Conservation (phyloP, 2,329 filamentous ascomycete species). For the Macroventuria anomochaeta region DNA sequence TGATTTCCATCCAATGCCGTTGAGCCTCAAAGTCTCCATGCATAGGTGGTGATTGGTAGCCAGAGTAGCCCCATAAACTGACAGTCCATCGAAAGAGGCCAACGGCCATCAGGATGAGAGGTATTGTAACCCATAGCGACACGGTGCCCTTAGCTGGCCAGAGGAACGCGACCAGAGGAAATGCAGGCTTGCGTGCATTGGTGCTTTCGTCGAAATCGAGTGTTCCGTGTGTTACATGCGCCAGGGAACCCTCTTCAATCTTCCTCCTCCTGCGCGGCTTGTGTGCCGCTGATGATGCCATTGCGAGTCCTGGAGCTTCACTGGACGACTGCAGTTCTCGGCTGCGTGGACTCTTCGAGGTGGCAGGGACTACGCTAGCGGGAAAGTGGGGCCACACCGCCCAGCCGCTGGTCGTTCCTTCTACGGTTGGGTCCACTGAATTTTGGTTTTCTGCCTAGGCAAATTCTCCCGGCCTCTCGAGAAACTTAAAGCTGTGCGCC, state of each 20-base stretch:
- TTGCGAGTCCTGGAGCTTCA: conserved; percentile 20
- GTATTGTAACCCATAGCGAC: conserved; percentile 91
- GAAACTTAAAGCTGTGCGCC: conserved; percentile 20
- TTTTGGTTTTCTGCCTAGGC: conserved; percentile 5
- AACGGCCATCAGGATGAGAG: conserved; percentile 85
- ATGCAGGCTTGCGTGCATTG: conserved; percentile 68
- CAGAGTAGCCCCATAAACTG: conserved; percentile 94
- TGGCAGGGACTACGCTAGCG: conserved; percentile 6
- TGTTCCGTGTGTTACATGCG: conserved; percentile 52
- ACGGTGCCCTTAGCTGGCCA: conserved; percentile 85
- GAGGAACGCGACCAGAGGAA: conserved; percentile 91
- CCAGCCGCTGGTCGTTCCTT: background rate
- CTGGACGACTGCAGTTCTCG: conserved; percentile 5
- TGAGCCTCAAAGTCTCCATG: conserved; percentile 98
- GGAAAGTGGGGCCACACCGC: conserved; percentile 10
- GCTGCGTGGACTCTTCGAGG: conserved; percentile 3
- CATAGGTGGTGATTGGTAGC: conserved; percentile 83
- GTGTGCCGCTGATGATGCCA: conserved; percentile 46
- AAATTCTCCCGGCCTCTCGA: background rate
- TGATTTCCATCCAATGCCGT: conserved; percentile 98
- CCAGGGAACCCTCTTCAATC: conserved; percentile 49
- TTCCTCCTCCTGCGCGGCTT: conserved; percentile 55
- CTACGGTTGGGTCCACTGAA: conserved; percentile 4
- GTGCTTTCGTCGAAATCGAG: conserved; percentile 53
- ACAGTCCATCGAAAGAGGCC: conserved; percentile 93